A percentile compares a stretch with the other conserved stretches of the same genome.
Evolutionary conservation across 768 basidiomycete genomes (phyloP).

Genomic region (Coprinopsis sp.): DNA sequence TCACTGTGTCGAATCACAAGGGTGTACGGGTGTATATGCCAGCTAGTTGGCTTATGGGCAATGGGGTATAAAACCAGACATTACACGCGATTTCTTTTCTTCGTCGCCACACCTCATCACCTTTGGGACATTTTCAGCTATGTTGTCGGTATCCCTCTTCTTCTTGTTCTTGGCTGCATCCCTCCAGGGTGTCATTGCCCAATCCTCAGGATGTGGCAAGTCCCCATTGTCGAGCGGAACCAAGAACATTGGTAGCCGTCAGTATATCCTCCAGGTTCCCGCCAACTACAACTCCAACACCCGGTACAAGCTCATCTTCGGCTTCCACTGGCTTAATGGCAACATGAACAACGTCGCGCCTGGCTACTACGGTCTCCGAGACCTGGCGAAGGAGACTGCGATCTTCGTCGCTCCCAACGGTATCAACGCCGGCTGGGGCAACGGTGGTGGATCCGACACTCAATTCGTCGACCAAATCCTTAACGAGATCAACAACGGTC

Average conservation of each 20-base stretch:
- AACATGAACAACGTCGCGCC: slow-evolving; percentile 10
- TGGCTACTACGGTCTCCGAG: slow-evolving; percentile 7
- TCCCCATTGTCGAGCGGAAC: slow-evolving; percentile 3
- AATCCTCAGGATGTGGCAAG: slow-evolving; percentile 3
- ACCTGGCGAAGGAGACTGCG: slow-evolving; percentile 1
- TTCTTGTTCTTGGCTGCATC: not conserved
- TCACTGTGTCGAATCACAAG: too few relatives aligned
- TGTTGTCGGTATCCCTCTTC: too few relatives aligned
- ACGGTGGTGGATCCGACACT: not conserved
- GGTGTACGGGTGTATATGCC: too few relatives aligned
- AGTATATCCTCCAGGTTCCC: slow-evolving; percentile 8
- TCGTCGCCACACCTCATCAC: too few relatives aligned
- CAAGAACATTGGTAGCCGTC: slow-evolving; percentile 5
- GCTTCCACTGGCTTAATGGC: slow-evolving; percentile 7
- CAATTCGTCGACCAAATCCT: slow-evolving; percentile 5
- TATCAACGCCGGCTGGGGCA: slow-evolving; percentile 5
- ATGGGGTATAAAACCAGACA: too few relatives aligned
- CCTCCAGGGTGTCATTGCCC: not conserved
- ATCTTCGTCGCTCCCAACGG: slow-evolving; percentile 8
- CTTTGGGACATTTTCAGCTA: too few relatives aligned
- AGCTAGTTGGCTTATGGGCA: too few relatives aligned
- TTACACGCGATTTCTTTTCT: too few relatives aligned
- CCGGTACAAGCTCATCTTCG: slow-evolving; percentile 7
- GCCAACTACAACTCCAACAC: slow-evolving; percentile 1
- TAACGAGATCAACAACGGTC: not conserved